Evolutionary conservation across 164 flowering plant genomes (phyloP).

Genomic region (Magnolia sinica): DNA sequence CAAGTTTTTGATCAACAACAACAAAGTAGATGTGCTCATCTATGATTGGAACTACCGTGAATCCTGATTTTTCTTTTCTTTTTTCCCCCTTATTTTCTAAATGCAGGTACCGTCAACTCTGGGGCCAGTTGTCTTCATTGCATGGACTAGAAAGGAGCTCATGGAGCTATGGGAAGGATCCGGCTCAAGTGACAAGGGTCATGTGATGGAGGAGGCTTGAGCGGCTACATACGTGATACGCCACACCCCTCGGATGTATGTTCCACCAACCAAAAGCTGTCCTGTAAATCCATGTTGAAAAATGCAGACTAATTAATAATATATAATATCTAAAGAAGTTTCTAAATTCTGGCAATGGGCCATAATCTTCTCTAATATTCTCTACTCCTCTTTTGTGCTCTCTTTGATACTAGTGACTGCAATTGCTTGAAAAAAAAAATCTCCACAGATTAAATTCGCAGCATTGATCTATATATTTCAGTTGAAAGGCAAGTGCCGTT

Average conservation of each 20-base stretch:
- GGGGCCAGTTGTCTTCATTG: constrained; percentile 67
- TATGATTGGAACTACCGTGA: neutral
- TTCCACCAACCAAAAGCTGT: neutral
- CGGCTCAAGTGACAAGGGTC: constrained; percentile 46
- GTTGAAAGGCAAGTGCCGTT: too few species aligned
- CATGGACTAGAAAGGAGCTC: constrained; percentile 76
- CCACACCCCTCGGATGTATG: neutral
- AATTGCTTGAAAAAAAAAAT: too few species aligned
- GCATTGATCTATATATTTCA: too few species aligned
- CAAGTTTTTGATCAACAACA: neutral
- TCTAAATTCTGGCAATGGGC: too few species aligned
- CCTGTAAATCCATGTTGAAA: neutral
- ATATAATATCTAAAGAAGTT: too few species aligned
- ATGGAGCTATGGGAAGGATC: constrained; percentile 83
- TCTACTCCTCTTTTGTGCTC: too few species aligned
- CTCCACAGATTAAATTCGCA: too few species aligned
- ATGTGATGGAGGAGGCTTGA: constrained; percentile 55
- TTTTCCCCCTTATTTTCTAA: neutral
- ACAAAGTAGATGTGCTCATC: neutral
- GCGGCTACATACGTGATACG: neutral
- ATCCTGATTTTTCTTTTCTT: neutral
- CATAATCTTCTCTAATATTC: too few species aligned
- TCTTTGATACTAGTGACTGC: too few species aligned
- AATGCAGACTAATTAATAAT: too few species aligned
- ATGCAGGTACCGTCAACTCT: constrained; percentile 87